Base-by-base conservation (phyloP, 228 moss, liverwort and hornwort species). In the Sphagnum fallax region DNA sequence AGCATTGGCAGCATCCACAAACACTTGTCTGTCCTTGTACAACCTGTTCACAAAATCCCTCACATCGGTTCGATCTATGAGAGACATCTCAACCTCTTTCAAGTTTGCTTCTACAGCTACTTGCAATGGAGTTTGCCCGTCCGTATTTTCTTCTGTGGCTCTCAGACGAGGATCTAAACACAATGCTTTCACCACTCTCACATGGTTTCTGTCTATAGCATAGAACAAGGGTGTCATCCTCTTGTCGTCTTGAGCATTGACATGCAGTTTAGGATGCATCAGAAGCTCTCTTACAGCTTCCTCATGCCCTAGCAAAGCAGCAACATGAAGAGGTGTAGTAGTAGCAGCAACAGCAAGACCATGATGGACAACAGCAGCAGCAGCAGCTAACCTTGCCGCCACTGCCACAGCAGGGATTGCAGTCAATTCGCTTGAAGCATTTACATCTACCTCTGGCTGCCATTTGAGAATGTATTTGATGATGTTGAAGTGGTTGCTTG, bases 21-120 rank as follows among this genome's bases (percentile, higher is more conserved):
- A 81, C 0, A 84, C 75, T 57, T 84, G 80, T 11, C 84, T 70
- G 62, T 84, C 84, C 49, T 72, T 51, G 62, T 80, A 80, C 67
- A 81, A 16, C 47, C 77, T 60, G 64, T 83, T 74, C 53, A 76
- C 68, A 18, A 69, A 74, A 11, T 79, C 73, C 71, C 76, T 79
- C 13, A 83, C 83, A 47, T 83, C 79, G 6, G 50, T 16, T 61
- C 76, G 50, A 52, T 75, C 74, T 14, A 79, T 50, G 48, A 83
- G 55, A 7, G 76, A 62, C 71, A 73, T 79, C 55, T 73, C 70
- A 6, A 79, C 71, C 71, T 79, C 83, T 62, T 75, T 73, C 53
- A 65, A 51, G 71, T 68, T 68, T 49, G 67, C 74, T 71, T 77
- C 67, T 53, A 81, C 59, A 13, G 82, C 69, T 51, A 82, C 72